Base-by-base conservation (phyloP, 495 filamentous ascomycete species). In the Amorphotheca resinae region DNA sequence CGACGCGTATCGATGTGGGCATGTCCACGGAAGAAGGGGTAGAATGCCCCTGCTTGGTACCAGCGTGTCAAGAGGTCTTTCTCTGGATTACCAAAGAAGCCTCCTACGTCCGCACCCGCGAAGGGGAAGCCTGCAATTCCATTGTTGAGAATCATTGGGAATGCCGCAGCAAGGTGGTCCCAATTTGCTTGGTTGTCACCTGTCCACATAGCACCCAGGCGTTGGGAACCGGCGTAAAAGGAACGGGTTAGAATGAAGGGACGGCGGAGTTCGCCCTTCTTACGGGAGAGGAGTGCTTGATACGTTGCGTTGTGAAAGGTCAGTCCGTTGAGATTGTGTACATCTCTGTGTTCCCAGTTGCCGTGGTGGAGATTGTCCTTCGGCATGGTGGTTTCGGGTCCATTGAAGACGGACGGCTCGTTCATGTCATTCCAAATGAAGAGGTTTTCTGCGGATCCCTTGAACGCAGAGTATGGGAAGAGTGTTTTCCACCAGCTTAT, bases 341-440 rank as follows among this genome's bases (percentile, higher is more conserved):
- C 65, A 60, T 98, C 91, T 40, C 91, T 81, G 56, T 98, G 91
- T 60, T 98, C 91, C 91, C 91, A 98, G 59, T 83, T 76, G 20
- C 73, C 91, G 51, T 82, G 60, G 59, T 96, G 91, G 30, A 96
- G 59, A 58, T 95, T 95, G 64, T 98, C 91, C 61, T 93, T 95
- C 33, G 91, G 91, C 87, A 95, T 94, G 22, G 89, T 89, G 9
- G 84, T 93, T 59, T 98, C 91, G 0, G 91, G 91, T 0, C 91
- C 91, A 56, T 95, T 94, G 68, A 98, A 98, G 6, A 98, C 91
- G 0, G 91, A 95, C 0, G 91, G 91, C 64, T 98, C 91, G 54
- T 95, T 98, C 91, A 98, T 98, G 57, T 98, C 91, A 60, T 98
- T 98, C 91, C 91, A 98, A 57, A 96, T 79, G 65, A 85, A 95